Base-by-base conservation (phyloP, 2,329 filamentous ascomycete genomes). In the Didymella glomerata region DNA sequence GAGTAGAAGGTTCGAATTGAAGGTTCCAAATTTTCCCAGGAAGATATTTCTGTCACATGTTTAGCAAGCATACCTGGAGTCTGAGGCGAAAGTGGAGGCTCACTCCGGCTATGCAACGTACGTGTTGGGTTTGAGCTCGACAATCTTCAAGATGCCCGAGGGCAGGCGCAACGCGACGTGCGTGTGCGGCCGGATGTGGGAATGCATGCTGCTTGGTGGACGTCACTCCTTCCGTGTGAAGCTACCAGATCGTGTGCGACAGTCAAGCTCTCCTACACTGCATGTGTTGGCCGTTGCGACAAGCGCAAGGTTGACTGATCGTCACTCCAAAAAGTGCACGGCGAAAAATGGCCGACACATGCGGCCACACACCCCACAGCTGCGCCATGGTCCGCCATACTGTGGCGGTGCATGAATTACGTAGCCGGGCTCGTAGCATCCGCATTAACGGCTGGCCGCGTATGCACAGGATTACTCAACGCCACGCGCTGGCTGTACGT, bases 1-100 rank as follows among this genome's bases (percentile, higher is more conserved):
- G 63, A 99, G 86, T 45, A 99, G 87, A 30, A 95, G 85, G 74
- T 98, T 97, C 51, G 91, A 88, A 16, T 92, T 90, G 74, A 99
- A 97, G 2, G 88, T 87, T 64, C 95, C 95, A 76, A 95, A 96
- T 85, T 97, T 98, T 55, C 93, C 93, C 32, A 98, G 83, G 1
- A 91, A 92, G 65, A 98, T 90, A 44, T 87, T 91, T 40, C 93
- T 97, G 67, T 68, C 13, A 7, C 2, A 25, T 16, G 27, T 24
- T 59, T n/a, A 59, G 50, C 40, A 41, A 9, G 1, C 18, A 2
- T 5, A 24, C 18, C 30, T 16, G n/a, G 44, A 6, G 25, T 5
- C 7, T 22, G 25, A 20, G 41, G 56, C 38, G 38, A 57, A 41
- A 50, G 2, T 58, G 60, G 60, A 62, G 64, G 71, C 72, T 74